Conservation (phyloP, 2,329 filamentous ascomycete species). For the Cladosporium sp. region DNA sequence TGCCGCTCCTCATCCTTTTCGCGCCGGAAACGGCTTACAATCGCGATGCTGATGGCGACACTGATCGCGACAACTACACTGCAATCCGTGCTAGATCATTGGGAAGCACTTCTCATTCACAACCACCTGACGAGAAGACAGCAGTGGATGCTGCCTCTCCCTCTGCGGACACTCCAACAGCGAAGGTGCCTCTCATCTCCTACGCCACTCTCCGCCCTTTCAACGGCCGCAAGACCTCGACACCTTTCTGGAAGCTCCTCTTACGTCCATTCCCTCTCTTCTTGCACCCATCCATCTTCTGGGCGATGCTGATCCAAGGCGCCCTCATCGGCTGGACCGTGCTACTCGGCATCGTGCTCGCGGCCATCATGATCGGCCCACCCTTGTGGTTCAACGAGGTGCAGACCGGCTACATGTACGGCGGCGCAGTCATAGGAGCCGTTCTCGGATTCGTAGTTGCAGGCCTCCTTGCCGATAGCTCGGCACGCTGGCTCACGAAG, state of each 20-base stretch:
- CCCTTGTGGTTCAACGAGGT: slow-evolving; percentile 81
- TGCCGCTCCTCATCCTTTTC: slow-evolving; percentile 73
- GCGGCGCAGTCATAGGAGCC: slow-evolving; percentile 81
- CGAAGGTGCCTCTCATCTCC: slow-evolving; percentile 25
- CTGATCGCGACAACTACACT: slow-evolving; percentile 55
- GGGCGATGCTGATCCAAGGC: slow-evolving; percentile 79
- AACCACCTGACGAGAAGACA: background rate
- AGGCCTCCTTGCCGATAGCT: slow-evolving; percentile 71
- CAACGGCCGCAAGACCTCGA: slow-evolving; percentile 78
- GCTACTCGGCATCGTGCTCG: slow-evolving; percentile 81
- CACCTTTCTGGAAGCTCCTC: slow-evolving; percentile 65
- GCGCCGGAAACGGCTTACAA: slow-evolving; percentile 83
- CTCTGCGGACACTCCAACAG: background rate
- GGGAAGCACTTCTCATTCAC: background rate
- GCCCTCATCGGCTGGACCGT: slow-evolving; percentile 94
- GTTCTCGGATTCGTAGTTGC: slow-evolving; percentile 74
- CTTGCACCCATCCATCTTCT: slow-evolving; percentile 80
- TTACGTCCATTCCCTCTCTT: slow-evolving; percentile 79
- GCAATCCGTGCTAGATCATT: background rate
- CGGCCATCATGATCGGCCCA: slow-evolving; percentile 77
- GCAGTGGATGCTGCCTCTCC: background rate
- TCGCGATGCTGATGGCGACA: slow-evolving; percentile 66
- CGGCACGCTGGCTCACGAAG: slow-evolving; percentile 67
- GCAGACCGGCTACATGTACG: slow-evolving; percentile 82
- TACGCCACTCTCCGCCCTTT: slow-evolving; percentile 53